Conservation (phyloP, 495 filamentous ascomycete genomes). For the Penicillium lividum region DNA sequence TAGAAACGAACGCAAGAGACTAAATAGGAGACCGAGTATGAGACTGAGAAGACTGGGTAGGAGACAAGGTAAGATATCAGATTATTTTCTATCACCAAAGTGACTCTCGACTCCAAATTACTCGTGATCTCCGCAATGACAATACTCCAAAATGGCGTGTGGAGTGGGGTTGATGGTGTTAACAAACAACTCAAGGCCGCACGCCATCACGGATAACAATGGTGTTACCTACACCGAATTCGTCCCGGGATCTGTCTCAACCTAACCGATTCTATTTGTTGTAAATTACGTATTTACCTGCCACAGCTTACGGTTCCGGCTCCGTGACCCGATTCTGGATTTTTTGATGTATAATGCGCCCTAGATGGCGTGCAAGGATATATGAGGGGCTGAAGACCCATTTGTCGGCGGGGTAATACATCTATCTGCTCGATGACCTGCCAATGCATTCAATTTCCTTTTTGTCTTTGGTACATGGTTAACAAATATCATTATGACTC, state of each 20-base stretch:
- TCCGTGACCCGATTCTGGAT: not conserved
- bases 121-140: not conserved
- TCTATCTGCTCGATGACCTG: not conserved
- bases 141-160: slow-evolving; percentile 24
- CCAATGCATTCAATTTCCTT: not conserved
- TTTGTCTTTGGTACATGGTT: not conserved
- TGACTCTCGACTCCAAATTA: not conserved
- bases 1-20: no score
- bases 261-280: not conserved
- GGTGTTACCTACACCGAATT: slow-evolving; percentile 27
- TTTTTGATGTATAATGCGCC: slow-evolving; percentile 23
- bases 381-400: slow-evolving; percentile 4
- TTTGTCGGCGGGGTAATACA: not conserved
- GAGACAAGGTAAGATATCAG: no score
- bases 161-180: slow-evolving; percentile 29
- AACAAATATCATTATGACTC: slow-evolving; percentile 15
- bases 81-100: not conserved
- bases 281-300: not conserved
- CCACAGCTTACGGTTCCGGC: not conserved
- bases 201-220: slow-evolving; percentile 24
- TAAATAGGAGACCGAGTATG: no score
- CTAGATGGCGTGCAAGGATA: slow-evolving; percentile 27
- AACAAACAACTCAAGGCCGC: slow-evolving; percentile 14
- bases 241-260: not conserved
- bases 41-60: no score